Evolutionary conservation across 2,329 filamentous ascomycete species (phyloP).

Genomic region (Calonectria pseudoturangicola): DNA sequence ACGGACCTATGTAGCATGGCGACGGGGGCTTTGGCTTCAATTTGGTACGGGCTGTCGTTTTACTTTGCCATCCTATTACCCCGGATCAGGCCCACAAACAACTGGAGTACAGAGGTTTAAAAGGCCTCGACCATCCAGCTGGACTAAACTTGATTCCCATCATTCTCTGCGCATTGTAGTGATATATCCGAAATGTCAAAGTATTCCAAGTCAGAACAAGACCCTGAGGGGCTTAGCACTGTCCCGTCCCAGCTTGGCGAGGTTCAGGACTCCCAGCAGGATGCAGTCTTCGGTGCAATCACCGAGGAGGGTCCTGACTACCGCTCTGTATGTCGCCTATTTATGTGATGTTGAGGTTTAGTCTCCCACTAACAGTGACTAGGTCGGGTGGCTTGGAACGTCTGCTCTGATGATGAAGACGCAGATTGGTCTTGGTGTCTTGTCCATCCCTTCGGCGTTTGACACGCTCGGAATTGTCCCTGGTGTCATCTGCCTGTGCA

Average conservation of each 20-base stretch:
- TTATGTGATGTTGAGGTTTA: not conserved
- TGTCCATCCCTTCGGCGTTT: constrained; percentile 67
- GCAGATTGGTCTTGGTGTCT: constrained; percentile 65
- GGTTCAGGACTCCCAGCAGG: not conserved
- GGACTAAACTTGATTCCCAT: not conserved
- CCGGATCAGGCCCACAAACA: constrained; percentile 17
- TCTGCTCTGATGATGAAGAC: constrained; percentile 67
- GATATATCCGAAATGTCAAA: constrained; percentile 5
- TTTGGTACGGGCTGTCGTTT: constrained; percentile 17
- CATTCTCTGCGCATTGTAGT: not conserved
- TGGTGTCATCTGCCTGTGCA: constrained; percentile 64
- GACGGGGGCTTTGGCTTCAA: constrained; percentile 10
- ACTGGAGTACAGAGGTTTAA: constrained; percentile 1
- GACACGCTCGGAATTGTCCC: constrained; percentile 67
- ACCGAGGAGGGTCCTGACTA: constrained; percentile 25
- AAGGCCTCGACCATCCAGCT: not conserved
- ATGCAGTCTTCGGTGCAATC: constrained; percentile 29
- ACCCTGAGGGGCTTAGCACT: constrained; percentile 11
- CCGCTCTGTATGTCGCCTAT: constrained; percentile 16
- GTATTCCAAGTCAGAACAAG: constrained; percentile 2
- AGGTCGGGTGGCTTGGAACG: constrained; percentile 65
- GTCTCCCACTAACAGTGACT: not conserved
- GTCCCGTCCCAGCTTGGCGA: constrained; percentile 18
- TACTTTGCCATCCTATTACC: constrained; percentile 8
- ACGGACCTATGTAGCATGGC: not conserved